Evolutionary conservation across 2,329 filamentous ascomycete genomes (phyloP), one percentile per base, ranked within the genome.

Genomic region (Trichoderma pleuroti): DNA sequence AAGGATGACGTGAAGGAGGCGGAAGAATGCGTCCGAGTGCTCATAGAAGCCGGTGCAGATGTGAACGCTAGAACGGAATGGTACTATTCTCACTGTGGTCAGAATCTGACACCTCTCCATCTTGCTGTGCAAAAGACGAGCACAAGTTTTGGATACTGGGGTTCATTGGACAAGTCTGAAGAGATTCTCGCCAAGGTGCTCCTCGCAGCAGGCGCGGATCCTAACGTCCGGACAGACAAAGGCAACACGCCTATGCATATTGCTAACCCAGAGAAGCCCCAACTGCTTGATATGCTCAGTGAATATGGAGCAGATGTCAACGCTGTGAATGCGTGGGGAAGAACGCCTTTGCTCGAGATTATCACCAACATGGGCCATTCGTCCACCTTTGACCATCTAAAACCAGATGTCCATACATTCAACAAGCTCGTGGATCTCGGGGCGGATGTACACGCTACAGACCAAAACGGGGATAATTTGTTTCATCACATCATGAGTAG

Each of bases 81-180:
- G 0, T 10, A 24, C 5, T 52, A 24, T 24, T 4, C 46, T 52
- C 11, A 11, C 0, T 0, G 5, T 52, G 2, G 1, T 12, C 1
- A 7, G n/a, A 14, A 52, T 24, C 1, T 52, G 46, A 52, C 46
- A 21, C 21, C 46, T 52, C 46, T 52, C 3, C 46, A 52, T 52
- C 46, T 52, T 21, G 46, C 46, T 52, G n/a, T 52, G 11, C 46
- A 52, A 5, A 52, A 52, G n/a, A 52, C 21, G 14, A 24, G 11
- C 11, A 6, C 46, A 24, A 52, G 21, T 10, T 24, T 52, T 24
- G 21, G 21, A 52, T 52, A 52, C 46, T 52, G 46, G 46, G 46
- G 46, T 24, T 24, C 46, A 24, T 52, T 52, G 46, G 46, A 52
- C 21, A 52, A 52, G 46, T 24, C 46, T 4, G 46, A 52, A 24